Evolutionary conservation across 345 rosid species (phyloP), one percentile per base, ranked within the genome.

Genomic region (Eucalyptus dawsonii): DNA sequence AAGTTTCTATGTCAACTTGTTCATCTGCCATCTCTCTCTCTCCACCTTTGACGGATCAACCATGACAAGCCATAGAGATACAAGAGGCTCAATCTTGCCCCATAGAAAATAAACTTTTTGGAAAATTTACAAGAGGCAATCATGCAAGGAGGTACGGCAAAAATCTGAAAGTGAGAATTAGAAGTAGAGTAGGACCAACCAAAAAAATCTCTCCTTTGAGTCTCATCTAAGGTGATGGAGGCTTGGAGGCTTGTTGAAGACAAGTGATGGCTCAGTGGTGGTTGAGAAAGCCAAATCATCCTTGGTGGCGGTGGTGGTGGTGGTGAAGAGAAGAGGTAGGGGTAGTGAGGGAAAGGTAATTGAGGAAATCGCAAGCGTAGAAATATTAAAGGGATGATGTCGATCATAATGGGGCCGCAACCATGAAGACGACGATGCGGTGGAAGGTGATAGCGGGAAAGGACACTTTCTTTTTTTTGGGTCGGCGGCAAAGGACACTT

Each of bases 121-220:
- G 11, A 53, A 53, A 53, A 53, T 53, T 53, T 53, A 53, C 24
- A 19, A 53, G 10, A 53, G 56, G 24, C 24, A 8, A 53, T 53
- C 11, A 8, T 19, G 11, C 2, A 53, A 19, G 24, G 58, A 53
- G 10, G 0, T 3, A 53, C 0, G 4, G 1, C 2, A 53, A 19
- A 53, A 19, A 0, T 19, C 5, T 8, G 11, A 53, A 8, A 53
- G 58, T 53, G 5, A 19, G 11, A 53, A 1, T 53, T 53, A 53
- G 24, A 53, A 53, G 2, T 7, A 53, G 1, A 53, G 11, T 53
- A 53, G 2, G 58, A 53, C 24, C 11, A 19, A 53, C 58, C 10
- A 53, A 53, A 53, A 53, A 53, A 53, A 53, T 19, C 29, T 24
- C 62, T 22, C 29, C 2, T 56, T 56, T 56, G 13, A 56, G 12